These are phyloP conservation scores for Endothia cerciana DNA, from an alignment of 2,329 filamentous ascomycete genomes.

Conservation along the genomic window DNA sequence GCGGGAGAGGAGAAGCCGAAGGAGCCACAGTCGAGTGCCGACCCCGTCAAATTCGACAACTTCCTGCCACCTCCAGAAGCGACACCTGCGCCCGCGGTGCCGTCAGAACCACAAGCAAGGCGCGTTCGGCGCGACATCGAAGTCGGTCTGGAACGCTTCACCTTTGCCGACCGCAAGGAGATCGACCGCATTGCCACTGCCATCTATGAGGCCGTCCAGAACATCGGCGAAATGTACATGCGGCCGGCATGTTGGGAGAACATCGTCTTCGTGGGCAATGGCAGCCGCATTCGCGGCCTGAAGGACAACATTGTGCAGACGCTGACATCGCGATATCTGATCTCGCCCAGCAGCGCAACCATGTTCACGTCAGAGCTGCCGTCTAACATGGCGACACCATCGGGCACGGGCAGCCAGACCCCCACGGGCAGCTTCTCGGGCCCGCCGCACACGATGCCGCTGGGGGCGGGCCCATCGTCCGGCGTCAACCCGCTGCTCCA, in stretches of 20 bases:
- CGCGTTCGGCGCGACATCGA: conserved; percentile 70
- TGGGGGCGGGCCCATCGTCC: conserved; percentile 37
- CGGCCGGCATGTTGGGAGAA: conserved; percentile 90
- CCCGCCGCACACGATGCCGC: conserved; percentile 55
- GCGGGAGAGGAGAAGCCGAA: conserved; percentile 1
- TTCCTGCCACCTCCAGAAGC: conserved; percentile 32
- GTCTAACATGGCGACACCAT: conserved; percentile 88
- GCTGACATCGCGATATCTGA: conserved; percentile 79
- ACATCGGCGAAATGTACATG: conserved; percentile 82
- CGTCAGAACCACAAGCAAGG: conserved; percentile 54
- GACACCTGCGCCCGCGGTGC: conserved; percentile 27
- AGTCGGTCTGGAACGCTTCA: conserved; percentile 76
- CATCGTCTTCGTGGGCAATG: conserved; percentile 89
- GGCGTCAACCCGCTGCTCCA: conserved; percentile 86
- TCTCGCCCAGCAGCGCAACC: conserved; percentile 89
- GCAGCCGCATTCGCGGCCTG: conserved; percentile 74
- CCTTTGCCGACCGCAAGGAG: conserved; percentile 69
- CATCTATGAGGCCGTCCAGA: conserved; percentile 81
- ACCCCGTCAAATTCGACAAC: conserved; percentile 30
- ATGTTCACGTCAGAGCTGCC: conserved; percentile 98
- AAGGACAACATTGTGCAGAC: conserved; percentile 85
- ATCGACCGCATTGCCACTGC: conserved; percentile 83
- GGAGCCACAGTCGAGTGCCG: background rate
- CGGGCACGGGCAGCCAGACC: conserved; percentile 88
- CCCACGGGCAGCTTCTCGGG: conserved; percentile 68